Base-by-base conservation (phyloP, 495 filamentous ascomycete species). In the Cercophora scortea region DNA sequence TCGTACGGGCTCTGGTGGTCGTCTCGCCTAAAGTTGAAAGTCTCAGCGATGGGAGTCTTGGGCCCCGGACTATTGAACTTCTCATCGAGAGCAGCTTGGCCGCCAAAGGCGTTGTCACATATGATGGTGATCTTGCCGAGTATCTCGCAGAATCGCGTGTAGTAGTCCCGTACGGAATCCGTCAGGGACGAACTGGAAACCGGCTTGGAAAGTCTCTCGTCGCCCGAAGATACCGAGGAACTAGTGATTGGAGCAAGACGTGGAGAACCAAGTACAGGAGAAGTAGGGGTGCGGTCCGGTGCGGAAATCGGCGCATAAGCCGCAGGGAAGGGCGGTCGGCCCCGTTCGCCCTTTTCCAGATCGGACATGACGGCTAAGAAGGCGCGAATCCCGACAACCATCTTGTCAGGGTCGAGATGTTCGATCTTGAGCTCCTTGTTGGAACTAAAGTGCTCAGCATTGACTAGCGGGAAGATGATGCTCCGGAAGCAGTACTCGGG, bases 71-170 rank as follows among this genome's bases (percentile, higher is more conserved):
- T 80, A 49, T 84, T 84, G 64, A 96, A 94, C 65, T 95, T 95
- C 66, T 99, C 94, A 57, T 99, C 93, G 43, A 97, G 69, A 2
- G 87, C 88, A 25, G 90, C 93, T 66, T 99, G 93, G 5, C 93
- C 93, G 47, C 94, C 94, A 67, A 97, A 97, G 6, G 92, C 87
- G 54, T 93, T 92, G 65, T 97, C 92, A 66, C 93, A 97, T 10
- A 97, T 82, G 33, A 96, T 83, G 1, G 90, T 95, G 43, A 99
- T 94, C 63, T 95, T 93, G 25, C 92, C 91, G 8, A 99, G 72
- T 7, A 96, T 91, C 60, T 96, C 89, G 61, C 90, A 97, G 62
- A 99, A 99, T 38, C 82, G 83, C 38, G 82, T 74, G 61, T 96
- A 95, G 61, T 90, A 90, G 35, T 88, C 87, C 58, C 81, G 88